phyloP scores from a whole-genome alignment of 306 rosid species.

The Medicago lupulina region DNA sequence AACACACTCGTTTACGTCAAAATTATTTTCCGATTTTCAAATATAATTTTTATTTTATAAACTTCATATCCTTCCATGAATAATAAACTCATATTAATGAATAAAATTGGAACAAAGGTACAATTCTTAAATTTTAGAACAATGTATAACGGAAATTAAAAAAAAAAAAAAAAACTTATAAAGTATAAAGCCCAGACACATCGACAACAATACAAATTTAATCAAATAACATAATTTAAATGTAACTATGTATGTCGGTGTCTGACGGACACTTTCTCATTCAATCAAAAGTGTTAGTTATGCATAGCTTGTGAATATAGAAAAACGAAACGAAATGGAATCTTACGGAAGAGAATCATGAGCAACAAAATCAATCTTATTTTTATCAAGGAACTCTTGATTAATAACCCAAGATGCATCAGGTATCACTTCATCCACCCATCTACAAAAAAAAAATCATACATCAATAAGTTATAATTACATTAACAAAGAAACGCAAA shows the following conservation, averaged over 20 bases:
- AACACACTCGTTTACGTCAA: neutral
- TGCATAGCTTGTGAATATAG: neutral
- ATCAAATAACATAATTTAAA: too few relatives aligned
- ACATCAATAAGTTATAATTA: neutral
- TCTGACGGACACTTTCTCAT: too few relatives aligned
- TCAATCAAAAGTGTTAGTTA: too few relatives aligned
- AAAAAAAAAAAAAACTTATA: too few relatives aligned
- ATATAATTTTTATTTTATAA: neutral
- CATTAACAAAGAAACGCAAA: neutral
- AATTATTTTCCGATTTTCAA: neutral
- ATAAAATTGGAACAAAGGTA: neutral
- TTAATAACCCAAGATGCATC: slow-evolving; percentile 86
- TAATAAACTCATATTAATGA: neutral
- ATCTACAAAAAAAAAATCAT: slow-evolving; percentile 13
- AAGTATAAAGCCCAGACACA: too few relatives aligned
- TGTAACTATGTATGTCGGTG: too few relatives aligned
- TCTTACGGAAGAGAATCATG: slow-evolving; percentile 92
- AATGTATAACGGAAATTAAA: too few relatives aligned
- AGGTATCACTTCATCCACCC: slow-evolving; percentile 94
- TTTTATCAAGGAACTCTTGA: slow-evolving; percentile 77
- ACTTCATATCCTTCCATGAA: neutral
- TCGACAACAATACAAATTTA: too few relatives aligned
- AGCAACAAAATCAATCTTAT: slow-evolving; percentile 79
- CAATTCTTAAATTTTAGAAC: neutral
- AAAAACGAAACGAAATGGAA: neutral